Percentiles rank a stretch among this genome's conserved stretches.
Evolutionary conservation across 2,329 filamentous ascomycete genomes (phyloP).

Genomic region (Metarhizium robertsii): DNA sequence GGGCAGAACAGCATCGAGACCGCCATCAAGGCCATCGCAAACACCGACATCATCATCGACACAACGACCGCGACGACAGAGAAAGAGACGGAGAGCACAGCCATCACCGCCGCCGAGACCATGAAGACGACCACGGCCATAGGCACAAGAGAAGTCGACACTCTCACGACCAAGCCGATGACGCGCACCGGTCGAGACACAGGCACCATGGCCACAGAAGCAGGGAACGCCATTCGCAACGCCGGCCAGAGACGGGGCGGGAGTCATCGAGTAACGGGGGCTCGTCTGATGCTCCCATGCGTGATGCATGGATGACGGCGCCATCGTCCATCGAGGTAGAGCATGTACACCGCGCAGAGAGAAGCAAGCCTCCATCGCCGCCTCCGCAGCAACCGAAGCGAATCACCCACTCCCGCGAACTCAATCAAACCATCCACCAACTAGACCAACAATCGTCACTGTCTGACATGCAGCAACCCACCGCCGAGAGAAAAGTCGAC

Average conservation of each 20-base stretch:
- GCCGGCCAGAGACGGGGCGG: slow-evolving; percentile 43
- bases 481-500: slow-evolving; percentile 48
- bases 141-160: slow-evolving; percentile 53
- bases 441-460: slow-evolving; percentile 38
- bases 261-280: slow-evolving; percentile 21
- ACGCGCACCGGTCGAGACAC: slow-evolving; percentile 33
- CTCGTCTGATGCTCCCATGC: slow-evolving; percentile 34
- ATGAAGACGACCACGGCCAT: slow-evolving; percentile 38
- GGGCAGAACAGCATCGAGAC: slow-evolving; percentile 33
- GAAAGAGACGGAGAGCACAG: slow-evolving; percentile 18
- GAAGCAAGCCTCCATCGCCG: slow-evolving; percentile 43
- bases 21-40: slow-evolving; percentile 34
- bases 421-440: slow-evolving; percentile 59
- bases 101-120: slow-evolving; percentile 22
- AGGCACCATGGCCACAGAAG: slow-evolving; percentile 5
- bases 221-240: slow-evolving; percentile 31
- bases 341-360: slow-evolving; percentile 55
- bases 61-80: slow-evolving; percentile 31
- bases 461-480: slow-evolving; percentile 6
- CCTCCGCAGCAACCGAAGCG: slow-evolving; percentile 53
- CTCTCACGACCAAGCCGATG: slow-evolving; percentile 36
- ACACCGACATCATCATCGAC: slow-evolving; percentile 38
- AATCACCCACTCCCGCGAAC: slow-evolving; percentile 68
- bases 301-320: slow-evolving; percentile 93
- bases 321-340: slow-evolving; percentile 77